Evolutionary conservation across 257 asterid genomes (phyloP).

Genomic region (Scutellaria minor): DNA sequence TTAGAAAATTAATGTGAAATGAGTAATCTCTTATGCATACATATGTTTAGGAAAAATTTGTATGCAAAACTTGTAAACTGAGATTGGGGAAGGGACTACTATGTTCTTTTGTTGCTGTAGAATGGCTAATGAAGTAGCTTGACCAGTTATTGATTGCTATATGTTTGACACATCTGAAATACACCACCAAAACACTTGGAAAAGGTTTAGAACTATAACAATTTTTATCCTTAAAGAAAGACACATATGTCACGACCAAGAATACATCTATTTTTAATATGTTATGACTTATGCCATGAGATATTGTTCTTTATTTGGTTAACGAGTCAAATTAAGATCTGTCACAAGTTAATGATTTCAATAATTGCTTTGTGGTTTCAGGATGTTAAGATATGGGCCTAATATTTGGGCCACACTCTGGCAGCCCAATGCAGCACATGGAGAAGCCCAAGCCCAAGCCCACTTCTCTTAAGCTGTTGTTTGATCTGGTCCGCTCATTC

Average conservation of each 20-base stretch:
- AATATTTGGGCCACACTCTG: too few species aligned
- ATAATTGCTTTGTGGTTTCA: slow-evolving; percentile 54
- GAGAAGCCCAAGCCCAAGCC: too few species aligned
- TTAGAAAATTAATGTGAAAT: slow-evolving; percentile 3
- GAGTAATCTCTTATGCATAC: slow-evolving; percentile 9
- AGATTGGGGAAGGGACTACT: slow-evolving; percentile 7
- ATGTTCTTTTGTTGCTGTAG: too few species aligned
- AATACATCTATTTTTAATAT: slow-evolving; percentile 7
- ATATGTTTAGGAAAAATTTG: slow-evolving; percentile 1
- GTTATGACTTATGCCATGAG: slow-evolving; percentile 10
- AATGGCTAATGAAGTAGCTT: neutral
- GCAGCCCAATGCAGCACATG: too few species aligned
- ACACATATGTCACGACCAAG: neutral
- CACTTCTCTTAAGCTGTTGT: too few species aligned
- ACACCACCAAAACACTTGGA: neutral
- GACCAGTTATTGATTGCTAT: neutral
- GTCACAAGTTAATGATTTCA: slow-evolving; percentile 9
- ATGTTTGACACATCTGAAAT: slow-evolving; percentile 24
- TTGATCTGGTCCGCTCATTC: too few species aligned
- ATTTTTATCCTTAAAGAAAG: neutral
- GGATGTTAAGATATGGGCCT: too few species aligned
- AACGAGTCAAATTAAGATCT: slow-evolving; percentile 15
- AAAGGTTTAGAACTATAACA: neutral
- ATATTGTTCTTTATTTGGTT: slow-evolving; percentile 22
- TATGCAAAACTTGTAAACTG: neutral